Percentiles rank a stretch among this genome's conserved stretches.
Conservation (phyloP, 2,329 filamentous ascomycete genomes). For the Apiospora pterosperma region DNA sequence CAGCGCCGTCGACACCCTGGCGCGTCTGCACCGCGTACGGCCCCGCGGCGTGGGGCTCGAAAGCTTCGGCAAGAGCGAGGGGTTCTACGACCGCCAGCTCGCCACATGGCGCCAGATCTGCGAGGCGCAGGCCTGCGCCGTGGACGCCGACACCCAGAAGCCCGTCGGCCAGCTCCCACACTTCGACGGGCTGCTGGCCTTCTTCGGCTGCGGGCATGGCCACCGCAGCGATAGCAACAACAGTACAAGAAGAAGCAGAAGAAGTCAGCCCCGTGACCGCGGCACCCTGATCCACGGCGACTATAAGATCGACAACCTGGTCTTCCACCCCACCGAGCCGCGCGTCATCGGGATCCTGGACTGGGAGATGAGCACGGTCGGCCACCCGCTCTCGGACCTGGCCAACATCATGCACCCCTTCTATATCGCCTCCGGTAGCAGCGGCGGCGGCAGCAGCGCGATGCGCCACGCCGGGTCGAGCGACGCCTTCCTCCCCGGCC, state of each 20-base stretch:
- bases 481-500: conserved; percentile 56
- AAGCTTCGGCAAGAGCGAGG: conserved; percentile 66
- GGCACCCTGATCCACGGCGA: conserved; percentile 86
- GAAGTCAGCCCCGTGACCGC: conserved; percentile 61
- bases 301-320: conserved; percentile 90
- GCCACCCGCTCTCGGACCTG: conserved; percentile 91
- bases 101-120: conserved; percentile 79
- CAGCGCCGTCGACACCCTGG: conserved; percentile 78
- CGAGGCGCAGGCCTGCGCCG: conserved; percentile 68
- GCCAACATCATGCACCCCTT: conserved; percentile 68
- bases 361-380: conserved; percentile 98
- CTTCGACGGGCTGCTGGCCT: conserved; percentile 74
- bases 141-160: conserved; percentile 73
- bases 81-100: conserved; percentile 85
- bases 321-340: conserved; percentile 86
- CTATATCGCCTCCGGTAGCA: conserved; percentile 30
- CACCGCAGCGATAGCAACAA: conserved; percentile 21
- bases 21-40: conserved; percentile 76
- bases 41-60: conserved; percentile 64
- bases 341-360: conserved; percentile 86
- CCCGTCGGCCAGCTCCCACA: conserved; percentile 81
- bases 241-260: background rate
- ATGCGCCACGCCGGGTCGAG: conserved; percentile 15
- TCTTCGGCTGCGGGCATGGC: conserved; percentile 63
- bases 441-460: conserved; percentile 11